Conservation (phyloP, 441 rosid genomes). For the Pelargonium myrrhifolium region DNA sequence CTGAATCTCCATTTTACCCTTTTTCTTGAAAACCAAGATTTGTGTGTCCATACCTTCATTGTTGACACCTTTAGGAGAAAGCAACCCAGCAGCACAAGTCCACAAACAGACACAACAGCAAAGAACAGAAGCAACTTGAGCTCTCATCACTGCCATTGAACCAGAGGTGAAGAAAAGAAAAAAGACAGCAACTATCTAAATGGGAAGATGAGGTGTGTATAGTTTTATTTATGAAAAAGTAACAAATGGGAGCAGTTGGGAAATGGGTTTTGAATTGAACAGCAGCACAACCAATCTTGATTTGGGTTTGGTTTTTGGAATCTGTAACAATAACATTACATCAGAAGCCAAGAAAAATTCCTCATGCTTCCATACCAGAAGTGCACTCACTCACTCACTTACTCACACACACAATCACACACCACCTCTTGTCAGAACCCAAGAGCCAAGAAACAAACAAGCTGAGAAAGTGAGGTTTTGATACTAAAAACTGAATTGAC, state of each 20-base stretch:
- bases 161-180: neutral
- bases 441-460: constrained; percentile 20
- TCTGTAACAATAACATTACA: neutral
- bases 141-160: constrained; percentile 11
- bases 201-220: neutral
- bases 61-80: constrained; percentile 93
- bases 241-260: neutral
- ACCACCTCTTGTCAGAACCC: constrained; percentile 34
- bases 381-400: constrained; percentile 30
- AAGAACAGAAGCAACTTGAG: constrained; percentile 14
- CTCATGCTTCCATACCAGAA: neutral
- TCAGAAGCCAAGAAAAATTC: constrained; percentile 2
- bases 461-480: constrained; percentile 33
- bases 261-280: neutral
- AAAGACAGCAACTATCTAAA: too few species aligned
- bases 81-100: constrained; percentile 47
- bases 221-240: neutral
- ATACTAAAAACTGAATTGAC: constrained; percentile 33
- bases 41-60: constrained; percentile 60
- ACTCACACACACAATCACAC: constrained; percentile 32
- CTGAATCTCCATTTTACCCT: constrained; percentile 10
- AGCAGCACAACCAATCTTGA: constrained; percentile 13
- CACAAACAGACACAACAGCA: constrained; percentile 41
- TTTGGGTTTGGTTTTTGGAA: constrained; percentile 25
- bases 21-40: constrained; percentile 7